These are phyloP conservation scores for Cryptococcus sp. DNA, from an alignment of 1,284 basidiomycete genomes.

Conservation along the genomic window DNA sequence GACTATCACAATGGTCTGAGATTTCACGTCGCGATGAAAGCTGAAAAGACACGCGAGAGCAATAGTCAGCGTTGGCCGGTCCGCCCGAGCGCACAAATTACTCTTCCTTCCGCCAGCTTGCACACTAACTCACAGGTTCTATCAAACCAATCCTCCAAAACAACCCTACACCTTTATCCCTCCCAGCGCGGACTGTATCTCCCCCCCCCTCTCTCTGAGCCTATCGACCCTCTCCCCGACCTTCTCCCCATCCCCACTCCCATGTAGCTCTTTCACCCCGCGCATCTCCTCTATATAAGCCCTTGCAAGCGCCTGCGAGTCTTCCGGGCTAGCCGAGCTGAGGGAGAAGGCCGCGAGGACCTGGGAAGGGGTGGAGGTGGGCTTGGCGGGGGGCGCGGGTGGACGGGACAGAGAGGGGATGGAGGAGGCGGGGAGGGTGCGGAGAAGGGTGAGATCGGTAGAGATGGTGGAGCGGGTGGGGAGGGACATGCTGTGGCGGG, in stretches of 20 bases:
- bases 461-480: background rate
- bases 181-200: constrained; percentile 11
- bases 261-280: background rate
- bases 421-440: background rate
- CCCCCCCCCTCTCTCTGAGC: constrained; percentile 16
- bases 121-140: too few relatives aligned
- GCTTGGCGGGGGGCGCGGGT: background rate
- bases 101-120: too few relatives aligned
- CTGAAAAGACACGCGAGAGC: too few relatives aligned
- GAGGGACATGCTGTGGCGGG: background rate
- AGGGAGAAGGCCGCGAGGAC: constrained; percentile 9
- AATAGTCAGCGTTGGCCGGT: too few relatives aligned
- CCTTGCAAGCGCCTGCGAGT: constrained; percentile 10
- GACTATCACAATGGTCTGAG: too few relatives aligned
- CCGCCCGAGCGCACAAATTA: too few relatives aligned
- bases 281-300: constrained; percentile 16
- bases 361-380: background rate
- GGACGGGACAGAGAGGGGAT: background rate
- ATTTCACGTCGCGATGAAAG: too few relatives aligned
- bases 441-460: background rate
- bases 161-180: constrained; percentile 13
- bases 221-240: constrained; percentile 21
- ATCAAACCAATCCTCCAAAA: background rate
- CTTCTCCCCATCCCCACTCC: constrained; percentile 9
- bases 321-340: constrained; percentile 1